phyloP scores from a whole-genome alignment of 2,329 filamentous ascomycete genomes.

The Onygenales sp. region DNA sequence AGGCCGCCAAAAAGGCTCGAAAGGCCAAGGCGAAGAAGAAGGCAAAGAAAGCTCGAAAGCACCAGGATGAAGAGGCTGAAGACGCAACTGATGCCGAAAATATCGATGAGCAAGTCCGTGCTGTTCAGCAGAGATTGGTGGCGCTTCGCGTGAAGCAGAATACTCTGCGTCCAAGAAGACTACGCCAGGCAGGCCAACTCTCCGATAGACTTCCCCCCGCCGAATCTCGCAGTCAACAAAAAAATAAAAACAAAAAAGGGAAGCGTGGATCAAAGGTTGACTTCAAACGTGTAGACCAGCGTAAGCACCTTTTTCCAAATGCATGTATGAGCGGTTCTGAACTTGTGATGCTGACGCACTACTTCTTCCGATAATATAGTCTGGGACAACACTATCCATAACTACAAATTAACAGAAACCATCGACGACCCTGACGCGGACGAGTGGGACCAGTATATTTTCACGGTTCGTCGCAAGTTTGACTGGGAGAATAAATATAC shows the following conservation, averaged over 20 bases:
- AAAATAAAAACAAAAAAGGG: constrained; percentile 32
- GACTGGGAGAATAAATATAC: constrained; percentile 76
- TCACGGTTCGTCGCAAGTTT: constrained; percentile 74
- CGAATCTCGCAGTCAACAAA: constrained; percentile 9
- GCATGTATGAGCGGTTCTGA: neutral
- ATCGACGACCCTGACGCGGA: constrained; percentile 52
- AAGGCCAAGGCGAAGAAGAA: constrained; percentile 30
- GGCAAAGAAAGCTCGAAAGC: constrained; percentile 23
- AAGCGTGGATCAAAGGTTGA: constrained; percentile 47
- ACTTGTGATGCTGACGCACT: neutral
- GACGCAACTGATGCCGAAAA: constrained; percentile 23
- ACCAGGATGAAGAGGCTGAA: constrained; percentile 20
- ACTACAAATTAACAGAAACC: constrained; percentile 60
- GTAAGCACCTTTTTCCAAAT: constrained; percentile 27
- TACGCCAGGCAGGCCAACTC: neutral
- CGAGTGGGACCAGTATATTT: constrained; percentile 70
- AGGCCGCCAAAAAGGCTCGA: constrained; percentile 27
- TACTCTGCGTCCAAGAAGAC: neutral
- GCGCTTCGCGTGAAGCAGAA: constrained; percentile 6
- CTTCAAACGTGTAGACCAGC: constrained; percentile 60
- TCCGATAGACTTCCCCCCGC: neutral
- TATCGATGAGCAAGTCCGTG: constrained; percentile 17
- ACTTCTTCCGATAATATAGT: constrained; percentile 19
- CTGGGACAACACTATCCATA: constrained; percentile 49
- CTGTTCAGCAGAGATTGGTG: constrained; percentile 17